Evolutionary conservation across 2,329 filamentous ascomycete genomes (phyloP), one percentile per base, ranked within the genome.

Genomic region (Fusarium ambrosium): DNA sequence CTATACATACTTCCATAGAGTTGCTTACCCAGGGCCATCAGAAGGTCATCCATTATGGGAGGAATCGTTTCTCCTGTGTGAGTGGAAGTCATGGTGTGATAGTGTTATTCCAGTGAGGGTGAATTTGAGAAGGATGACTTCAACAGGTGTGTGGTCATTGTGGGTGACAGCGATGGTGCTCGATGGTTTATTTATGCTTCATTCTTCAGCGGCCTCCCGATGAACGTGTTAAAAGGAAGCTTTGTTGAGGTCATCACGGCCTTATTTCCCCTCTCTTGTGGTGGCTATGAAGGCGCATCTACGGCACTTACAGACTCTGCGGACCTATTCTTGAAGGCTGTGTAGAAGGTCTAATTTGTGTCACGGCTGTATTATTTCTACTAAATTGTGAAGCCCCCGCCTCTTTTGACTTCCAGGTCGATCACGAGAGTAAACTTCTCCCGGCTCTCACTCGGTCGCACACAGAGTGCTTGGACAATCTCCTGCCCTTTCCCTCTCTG

Each of bases 361-460:
- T 20, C 10, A 11, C 39, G 5, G n/a, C 18, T 43, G 39, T 43
- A 43, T 43, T 43, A 43, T 43, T 20, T 20, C n/a, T 43, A 10
- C 39, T 1, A 0, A 43, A 13, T 43, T 43, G 18, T 43, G 39
- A 43, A 43, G 10, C 10, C 18, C 39, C 39, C 39, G n/a, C 39
- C 39, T 43, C 39, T 43, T 13, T 43, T 20, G n/a, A 7, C 39
- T 43, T 43, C 48, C 56, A 72, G 64, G 63, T 65, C 63, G 43
- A 71, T 74, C 62, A 58, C 66, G 27, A 36, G 34, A 53, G 51
- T 22, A 45, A 45, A 14, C 20, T 22, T 48, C 39, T 58, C 56
- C 63, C 55, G 34, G 56, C 56, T 39, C 22, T 43, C 58, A 62
- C 27, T 53, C 65, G 39, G 58, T 62, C 43, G 59, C 62, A n/a